Evolutionary conservation across 164 flowering plant genomes (phyloP).

Genomic region (Echeveria elegans): DNA sequence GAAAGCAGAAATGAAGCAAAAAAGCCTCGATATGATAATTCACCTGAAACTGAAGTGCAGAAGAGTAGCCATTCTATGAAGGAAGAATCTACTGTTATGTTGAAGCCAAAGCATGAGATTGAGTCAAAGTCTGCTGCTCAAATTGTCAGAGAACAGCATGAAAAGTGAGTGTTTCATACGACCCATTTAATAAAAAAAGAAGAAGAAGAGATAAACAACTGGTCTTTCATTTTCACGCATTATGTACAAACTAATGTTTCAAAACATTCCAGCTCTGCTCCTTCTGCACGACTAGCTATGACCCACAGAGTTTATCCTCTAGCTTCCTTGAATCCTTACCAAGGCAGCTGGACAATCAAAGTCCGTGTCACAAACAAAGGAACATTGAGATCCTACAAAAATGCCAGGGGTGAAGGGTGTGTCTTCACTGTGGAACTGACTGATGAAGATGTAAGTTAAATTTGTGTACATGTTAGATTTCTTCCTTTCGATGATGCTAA

Average conservation of each 20-base stretch:
- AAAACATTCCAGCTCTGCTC: background rate
- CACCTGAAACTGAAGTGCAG: background rate
- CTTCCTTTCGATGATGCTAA: too few relatives aligned
- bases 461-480: background rate
- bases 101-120: background rate
- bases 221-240: too few relatives aligned
- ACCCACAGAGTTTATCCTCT: background rate
- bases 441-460: background rate
- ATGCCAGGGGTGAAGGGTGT: background rate
- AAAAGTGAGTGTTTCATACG: background rate
- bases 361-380: background rate
- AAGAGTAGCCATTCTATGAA: background rate
- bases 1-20: background rate
- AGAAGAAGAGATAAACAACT: too few relatives aligned
- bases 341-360: background rate
- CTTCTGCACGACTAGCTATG: background rate
- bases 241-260: background rate
- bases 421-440: background rate
- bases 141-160: background rate
- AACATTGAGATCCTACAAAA: background rate
- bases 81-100: background rate
- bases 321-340: background rate
- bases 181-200: background rate
- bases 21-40: background rate
- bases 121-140: background rate